phyloP scores from a whole-genome alignment of 192 early-diverging fungal species.

The Linnemannia schmuckeri region DNA sequence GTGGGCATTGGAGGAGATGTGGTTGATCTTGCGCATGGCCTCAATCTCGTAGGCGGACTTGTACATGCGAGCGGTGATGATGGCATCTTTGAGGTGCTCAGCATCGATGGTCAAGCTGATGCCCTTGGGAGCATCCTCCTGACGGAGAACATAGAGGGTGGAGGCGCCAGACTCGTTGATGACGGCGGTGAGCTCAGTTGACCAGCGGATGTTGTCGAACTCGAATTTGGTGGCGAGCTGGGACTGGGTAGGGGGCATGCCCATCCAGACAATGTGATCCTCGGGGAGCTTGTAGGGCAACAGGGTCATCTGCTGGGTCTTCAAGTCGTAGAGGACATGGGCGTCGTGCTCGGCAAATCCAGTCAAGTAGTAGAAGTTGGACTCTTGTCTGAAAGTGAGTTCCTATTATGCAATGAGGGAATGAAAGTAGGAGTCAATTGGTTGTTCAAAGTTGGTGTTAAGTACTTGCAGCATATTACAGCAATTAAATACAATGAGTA shows the following conservation, averaged over 20 bases:
- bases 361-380: constrained; percentile 91
- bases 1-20: constrained; percentile 83
- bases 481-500: background rate
- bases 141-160: constrained; percentile 65
- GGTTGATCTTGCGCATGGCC: constrained; percentile 81
- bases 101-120: constrained; percentile 39
- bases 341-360: constrained; percentile 85
- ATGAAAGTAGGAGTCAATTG: constrained; percentile 28
- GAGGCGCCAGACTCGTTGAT: constrained; percentile 63
- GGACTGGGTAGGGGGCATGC: constrained; percentile 69
- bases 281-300: constrained; percentile 77
- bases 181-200: constrained; percentile 65
- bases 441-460: background rate
- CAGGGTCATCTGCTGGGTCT: constrained; percentile 72
- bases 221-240: constrained; percentile 73
- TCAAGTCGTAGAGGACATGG: constrained; percentile 79
- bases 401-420: constrained; percentile 68
- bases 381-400: constrained; percentile 86
- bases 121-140: constrained; percentile 55
- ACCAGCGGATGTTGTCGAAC: constrained; percentile 78
- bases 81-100: constrained; percentile 58
- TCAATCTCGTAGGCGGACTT: constrained; percentile 87
- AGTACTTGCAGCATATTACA: constrained; percentile 38
- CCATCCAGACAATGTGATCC: constrained; percentile 88
- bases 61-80: constrained; percentile 86